A percentile compares a stretch with the other conserved stretches of the same genome.
Evolutionary conservation across 306 rosid genomes (phyloP).

Genomic region (Rosa rugosa): DNA sequence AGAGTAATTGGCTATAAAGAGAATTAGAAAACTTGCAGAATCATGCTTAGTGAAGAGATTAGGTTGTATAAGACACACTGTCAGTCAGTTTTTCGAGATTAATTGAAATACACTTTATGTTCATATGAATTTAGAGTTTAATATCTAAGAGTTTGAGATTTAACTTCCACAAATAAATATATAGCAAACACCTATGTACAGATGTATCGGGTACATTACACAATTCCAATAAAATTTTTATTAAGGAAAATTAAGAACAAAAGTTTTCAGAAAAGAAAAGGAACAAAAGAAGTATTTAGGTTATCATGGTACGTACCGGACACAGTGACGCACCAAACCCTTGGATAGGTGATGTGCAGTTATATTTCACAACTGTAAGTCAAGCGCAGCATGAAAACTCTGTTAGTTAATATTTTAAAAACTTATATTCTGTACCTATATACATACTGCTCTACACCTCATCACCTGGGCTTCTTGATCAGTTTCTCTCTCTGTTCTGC

Average conservation of each 20-base stretch:
- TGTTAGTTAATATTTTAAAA: neutral
- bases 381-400: constrained; percentile 4
- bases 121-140: neutral
- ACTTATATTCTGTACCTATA: neutral
- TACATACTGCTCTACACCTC: neutral
- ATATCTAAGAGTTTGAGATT: neutral
- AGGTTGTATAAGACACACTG: neutral
- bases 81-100: neutral
- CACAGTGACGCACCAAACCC: constrained; percentile 14
- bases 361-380: constrained; percentile 14
- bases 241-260: neutral
- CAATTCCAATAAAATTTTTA: neutral
- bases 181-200: too few relatives aligned
- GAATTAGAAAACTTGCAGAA: neutral
- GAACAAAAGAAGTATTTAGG: neutral
- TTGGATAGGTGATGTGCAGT: neutral
- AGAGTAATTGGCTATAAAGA: neutral
- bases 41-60: neutral
- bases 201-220: neutral
- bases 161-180: too few relatives aligned
- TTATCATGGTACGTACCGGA: neutral
- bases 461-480: neutral
- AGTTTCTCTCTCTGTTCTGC: neutral
- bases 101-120: too few relatives aligned
- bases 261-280: neutral